Evolutionary conservation across 352 stramenopile genomes (phyloP).

Genomic region (Globisporangium irregulare): DNA sequence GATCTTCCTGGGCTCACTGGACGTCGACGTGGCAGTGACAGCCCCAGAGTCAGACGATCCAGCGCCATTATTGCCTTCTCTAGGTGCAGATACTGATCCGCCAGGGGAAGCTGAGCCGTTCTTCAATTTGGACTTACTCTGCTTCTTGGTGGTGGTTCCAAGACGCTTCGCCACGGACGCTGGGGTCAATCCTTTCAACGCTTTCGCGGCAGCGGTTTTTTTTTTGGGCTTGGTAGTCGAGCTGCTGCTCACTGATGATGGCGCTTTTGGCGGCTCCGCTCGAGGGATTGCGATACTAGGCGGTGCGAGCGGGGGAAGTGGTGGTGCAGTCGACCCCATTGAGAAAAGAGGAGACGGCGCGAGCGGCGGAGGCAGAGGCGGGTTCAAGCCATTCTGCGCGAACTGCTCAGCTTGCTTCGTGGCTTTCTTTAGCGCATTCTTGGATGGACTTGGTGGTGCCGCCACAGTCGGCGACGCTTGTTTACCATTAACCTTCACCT

Average conservation of each 20-base stretch:
- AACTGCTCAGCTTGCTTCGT: not conserved
- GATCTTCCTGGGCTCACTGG: slow-evolving; percentile 25
- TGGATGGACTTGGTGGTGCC: not conserved
- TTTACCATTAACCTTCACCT: not conserved
- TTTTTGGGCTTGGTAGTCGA: slow-evolving; percentile 14
- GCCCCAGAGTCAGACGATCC: not conserved
- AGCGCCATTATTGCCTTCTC: slow-evolving; percentile 12
- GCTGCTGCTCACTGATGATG: not conserved
- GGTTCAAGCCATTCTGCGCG: not conserved
- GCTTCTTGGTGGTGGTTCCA: slow-evolving; percentile 21
- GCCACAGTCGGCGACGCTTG: not conserved
- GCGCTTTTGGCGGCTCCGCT: not conserved
- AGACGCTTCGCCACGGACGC: slow-evolving; percentile 39
- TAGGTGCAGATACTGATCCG: not conserved
- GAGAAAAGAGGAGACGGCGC: not conserved
- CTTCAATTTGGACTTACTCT: slow-evolving; percentile 16
- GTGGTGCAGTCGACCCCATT: not conserved
- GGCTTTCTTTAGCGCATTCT: not conserved
- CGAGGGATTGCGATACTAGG: not conserved
- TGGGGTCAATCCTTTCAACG: slow-evolving; percentile 36
- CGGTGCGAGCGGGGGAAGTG: slow-evolving; percentile 16
- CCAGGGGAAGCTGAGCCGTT: slow-evolving; percentile 1
- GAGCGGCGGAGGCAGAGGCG: not conserved
- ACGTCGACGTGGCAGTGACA: slow-evolving; percentile 13
- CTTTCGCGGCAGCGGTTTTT: slow-evolving; percentile 10